A percentile compares a stretch with the other conserved stretches of the same genome.
Conservation (phyloP, 2,329 filamentous ascomycete species). For the Pseudogymnoascus sp. region DNA sequence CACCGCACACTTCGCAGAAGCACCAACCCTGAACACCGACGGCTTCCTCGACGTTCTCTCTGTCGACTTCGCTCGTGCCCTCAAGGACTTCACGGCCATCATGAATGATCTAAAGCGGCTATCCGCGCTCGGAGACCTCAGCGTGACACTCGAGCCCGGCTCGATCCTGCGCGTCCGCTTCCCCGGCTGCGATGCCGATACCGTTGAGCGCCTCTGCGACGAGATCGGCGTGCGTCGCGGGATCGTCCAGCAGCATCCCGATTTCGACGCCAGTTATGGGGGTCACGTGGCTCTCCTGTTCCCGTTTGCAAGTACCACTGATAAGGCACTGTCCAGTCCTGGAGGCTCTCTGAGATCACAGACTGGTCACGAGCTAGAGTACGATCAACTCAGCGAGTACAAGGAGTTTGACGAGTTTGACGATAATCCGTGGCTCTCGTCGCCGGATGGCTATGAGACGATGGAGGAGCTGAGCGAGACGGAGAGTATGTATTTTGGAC, state of each 20-base stretch:
- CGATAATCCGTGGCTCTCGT: slow-evolving; percentile 21
- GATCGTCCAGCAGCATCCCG: slow-evolving; percentile 65
- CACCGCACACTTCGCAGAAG: slow-evolving; percentile 32
- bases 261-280: slow-evolving; percentile 61
- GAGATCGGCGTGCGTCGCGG: slow-evolving; percentile 81
- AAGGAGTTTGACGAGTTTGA: slow-evolving; percentile 19
- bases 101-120: slow-evolving; percentile 76
- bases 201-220: slow-evolving; percentile 74
- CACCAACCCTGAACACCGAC: slow-evolving; percentile 66
- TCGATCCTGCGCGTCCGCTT: slow-evolving; percentile 70
- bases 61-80: slow-evolving; percentile 75
- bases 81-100: slow-evolving; percentile 74
- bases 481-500: slow-evolving; percentile 23
- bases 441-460: slow-evolving; percentile 24
- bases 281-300: slow-evolving; percentile 72
- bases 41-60: slow-evolving; percentile 80
- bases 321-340: slow-evolving; percentile 27
- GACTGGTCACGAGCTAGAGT: slow-evolving; percentile 27
- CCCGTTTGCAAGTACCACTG: slow-evolving; percentile 67
- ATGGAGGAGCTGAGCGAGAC: slow-evolving; percentile 23
- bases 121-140: slow-evolving; percentile 71
- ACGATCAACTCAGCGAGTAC: slow-evolving; percentile 16
- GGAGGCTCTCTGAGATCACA: slow-evolving; percentile 35
- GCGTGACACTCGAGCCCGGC: slow-evolving; percentile 60
- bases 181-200: slow-evolving; percentile 77